Evolutionary conservation across 2,329 filamentous ascomycete species (phyloP), one percentile per base, ranked within the genome.

Genomic region (Fusarium tricinctum): DNA sequence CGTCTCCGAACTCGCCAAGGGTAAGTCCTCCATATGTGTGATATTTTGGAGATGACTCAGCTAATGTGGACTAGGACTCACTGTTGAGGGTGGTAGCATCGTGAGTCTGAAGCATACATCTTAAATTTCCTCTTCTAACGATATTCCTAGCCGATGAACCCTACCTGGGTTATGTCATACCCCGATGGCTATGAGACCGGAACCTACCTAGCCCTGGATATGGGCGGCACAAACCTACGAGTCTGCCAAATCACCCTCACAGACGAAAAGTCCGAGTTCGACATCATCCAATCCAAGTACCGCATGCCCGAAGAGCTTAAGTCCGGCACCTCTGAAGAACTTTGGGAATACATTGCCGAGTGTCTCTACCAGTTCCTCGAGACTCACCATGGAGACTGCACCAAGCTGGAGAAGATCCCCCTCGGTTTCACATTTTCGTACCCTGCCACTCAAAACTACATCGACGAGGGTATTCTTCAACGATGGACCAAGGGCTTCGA

Each of bases 401-500:
- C 82, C 47, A 85, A 88, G 68, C 76, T 92, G 23, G 86, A 87
- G 23, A 88, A 87, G 73, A 83, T 94, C 56, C 92, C 93, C 9
- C 87, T 97, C 8, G 95, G 95, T 75, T 97, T 97, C 83, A 97
- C 95, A 45, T 98, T 98, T 82, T 97, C 93, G 6, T 97, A 97
- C 79, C 95, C 95, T 4, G 94, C 94, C 17, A 96, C 92, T 1
- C 95, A 97, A 80, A 89, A 97, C 73, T 95, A 94, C 81, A 94
- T 97, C 75, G 93, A 97, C 73, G 92, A 97, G 79, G 95, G 94
- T 72, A 86, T 97, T 39, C 86, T 97, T 59, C 94, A 97, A 81
- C 90, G 94, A 73, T 98, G 95, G 95, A 97, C 95, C 72, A 98
- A 98, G 84, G 95, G 95, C 4, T 97, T 97, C 76, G 94, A 97